These are phyloP conservation scores for Breviolum minutum DNA, from an alignment of 73 alveolate genomes.

Conservation along the genomic window DNA sequence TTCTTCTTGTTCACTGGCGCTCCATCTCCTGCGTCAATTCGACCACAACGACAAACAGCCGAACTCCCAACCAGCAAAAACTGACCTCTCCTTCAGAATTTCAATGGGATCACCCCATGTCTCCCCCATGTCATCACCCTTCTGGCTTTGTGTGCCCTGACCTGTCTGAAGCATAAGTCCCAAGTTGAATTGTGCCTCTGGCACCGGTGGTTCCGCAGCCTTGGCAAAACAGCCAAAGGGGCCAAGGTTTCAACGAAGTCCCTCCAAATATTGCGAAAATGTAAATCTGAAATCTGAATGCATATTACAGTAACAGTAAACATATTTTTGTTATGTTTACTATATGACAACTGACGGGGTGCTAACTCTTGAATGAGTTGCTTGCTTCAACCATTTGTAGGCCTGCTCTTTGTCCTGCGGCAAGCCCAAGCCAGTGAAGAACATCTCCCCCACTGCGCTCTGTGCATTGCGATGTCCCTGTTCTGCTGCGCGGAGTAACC, in stretches of 20 bases:
- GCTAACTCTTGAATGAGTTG: neutral
- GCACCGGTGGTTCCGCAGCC: slow-evolving; percentile 82
- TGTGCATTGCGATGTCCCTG: slow-evolving; percentile 64
- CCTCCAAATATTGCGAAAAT: too few relatives aligned
- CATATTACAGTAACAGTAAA: too few relatives aligned
- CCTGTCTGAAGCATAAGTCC: slow-evolving; percentile 80
- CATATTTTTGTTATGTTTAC: too few relatives aligned
- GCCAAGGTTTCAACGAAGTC: too few relatives aligned
- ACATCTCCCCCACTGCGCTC: slow-evolving; percentile 89
- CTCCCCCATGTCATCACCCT: neutral
- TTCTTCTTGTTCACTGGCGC: slow-evolving; percentile 74
- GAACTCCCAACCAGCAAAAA: neutral
- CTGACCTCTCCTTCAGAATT: neutral
- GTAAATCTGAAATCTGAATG: too few relatives aligned
- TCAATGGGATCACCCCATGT: neutral
- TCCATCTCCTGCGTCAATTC: slow-evolving; percentile 43
- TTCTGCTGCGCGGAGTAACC: slow-evolving; percentile 65
- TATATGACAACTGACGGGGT: neutral
- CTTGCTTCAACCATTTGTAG: slow-evolving; percentile 61
- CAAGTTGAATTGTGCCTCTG: slow-evolving; percentile 84
- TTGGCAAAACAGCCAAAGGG: neutral
- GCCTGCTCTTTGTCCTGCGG: slow-evolving; percentile 82
- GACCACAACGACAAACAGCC: neutral
- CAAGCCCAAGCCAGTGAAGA: slow-evolving; percentile 72
- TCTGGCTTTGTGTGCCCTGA: neutral